phyloP scores from a whole-genome alignment of 768 basidiomycete species.

The Phylloporus arenicola region DNA sequence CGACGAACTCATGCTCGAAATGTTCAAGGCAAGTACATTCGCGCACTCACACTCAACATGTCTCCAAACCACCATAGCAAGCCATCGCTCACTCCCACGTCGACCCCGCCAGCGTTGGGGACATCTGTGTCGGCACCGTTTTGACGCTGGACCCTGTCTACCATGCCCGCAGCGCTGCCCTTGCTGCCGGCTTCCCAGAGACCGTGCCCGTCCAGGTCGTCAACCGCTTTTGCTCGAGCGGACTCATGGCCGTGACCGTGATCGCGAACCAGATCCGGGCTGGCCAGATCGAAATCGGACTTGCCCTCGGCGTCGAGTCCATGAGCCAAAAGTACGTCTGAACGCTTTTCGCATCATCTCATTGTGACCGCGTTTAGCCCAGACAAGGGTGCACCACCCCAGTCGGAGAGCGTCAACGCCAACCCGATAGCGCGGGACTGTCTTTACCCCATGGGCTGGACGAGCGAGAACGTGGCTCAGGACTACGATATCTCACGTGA shows the following conservation, averaged over 20 bases:
- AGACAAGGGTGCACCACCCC: constrained; percentile 54
- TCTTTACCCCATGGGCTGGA: constrained; percentile 81
- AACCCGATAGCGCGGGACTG: constrained; percentile 58
- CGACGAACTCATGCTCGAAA: constrained; percentile 77
- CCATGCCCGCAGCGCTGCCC: constrained; percentile 65
- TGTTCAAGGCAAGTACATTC: constrained; percentile 55
- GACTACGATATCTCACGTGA: constrained; percentile 70
- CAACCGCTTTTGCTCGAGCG: constrained; percentile 81
- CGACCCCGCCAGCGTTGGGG: constrained; percentile 61
- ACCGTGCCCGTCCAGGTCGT: constrained; percentile 66
- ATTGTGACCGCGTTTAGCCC: constrained; percentile 37
- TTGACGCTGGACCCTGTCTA: constrained; percentile 61
- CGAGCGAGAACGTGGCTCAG: constrained; percentile 76
- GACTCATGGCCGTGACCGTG: constrained; percentile 77
- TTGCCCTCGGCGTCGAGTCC: constrained; percentile 81
- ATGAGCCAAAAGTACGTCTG: constrained; percentile 68
- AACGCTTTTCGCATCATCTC: neutral
- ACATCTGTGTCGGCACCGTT: constrained; percentile 78
- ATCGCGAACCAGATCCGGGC: constrained; percentile 71
- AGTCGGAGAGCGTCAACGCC: constrained; percentile 56
- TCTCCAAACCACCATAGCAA: constrained; percentile 37
- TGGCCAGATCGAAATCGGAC: constrained; percentile 77
- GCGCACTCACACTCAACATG: neutral
- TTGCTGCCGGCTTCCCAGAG: constrained; percentile 81
- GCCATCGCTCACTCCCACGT: constrained; percentile 52